Percentiles rank a stretch among this genome's conserved stretches.
Evolutionary conservation across 2,329 filamentous ascomycete species (phyloP).

Genomic region (Simplicillium aogashimaense): DNA sequence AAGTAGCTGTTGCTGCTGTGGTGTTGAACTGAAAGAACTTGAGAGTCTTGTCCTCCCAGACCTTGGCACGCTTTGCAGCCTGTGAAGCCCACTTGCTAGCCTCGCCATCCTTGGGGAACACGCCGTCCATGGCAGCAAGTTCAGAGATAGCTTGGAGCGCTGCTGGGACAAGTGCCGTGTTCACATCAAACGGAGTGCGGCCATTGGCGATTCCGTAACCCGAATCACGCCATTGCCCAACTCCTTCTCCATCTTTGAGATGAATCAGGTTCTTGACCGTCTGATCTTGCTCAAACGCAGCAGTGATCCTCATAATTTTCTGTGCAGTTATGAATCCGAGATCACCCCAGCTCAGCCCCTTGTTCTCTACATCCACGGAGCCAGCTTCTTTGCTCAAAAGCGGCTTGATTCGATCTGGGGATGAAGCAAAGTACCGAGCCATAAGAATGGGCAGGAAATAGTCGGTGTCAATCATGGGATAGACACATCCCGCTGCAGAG

Average conservation of each 20-base stretch:
- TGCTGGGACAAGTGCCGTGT: conserved; percentile 52
- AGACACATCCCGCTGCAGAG: conserved; percentile 43
- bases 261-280: conserved; percentile 44
- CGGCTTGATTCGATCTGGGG: conserved; percentile 21
- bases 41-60: conserved; percentile 54
- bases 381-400: conserved; percentile 33
- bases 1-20: conserved; percentile 28
- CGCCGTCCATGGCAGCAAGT: conserved; percentile 31
- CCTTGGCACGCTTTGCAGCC: conserved; percentile 40
- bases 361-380: conserved; percentile 36
- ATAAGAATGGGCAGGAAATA: conserved; percentile 50
- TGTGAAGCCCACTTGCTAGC: conserved; percentile 29
- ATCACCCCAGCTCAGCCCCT: conserved; percentile 40
- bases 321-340: conserved; percentile 42
- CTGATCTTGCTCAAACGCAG: conserved; percentile 43
- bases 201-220: conserved; percentile 50
- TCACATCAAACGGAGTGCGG: conserved; percentile 56
- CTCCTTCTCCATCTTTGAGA: conserved; percentile 40
- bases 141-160: conserved; percentile 47
- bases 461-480: conserved; percentile 55
- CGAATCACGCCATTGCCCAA: conserved; percentile 56
- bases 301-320: conserved; percentile 46
- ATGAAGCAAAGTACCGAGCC: conserved; percentile 43
- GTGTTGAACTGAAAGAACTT: conserved; percentile 41
- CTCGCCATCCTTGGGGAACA: conserved; percentile 33